Conservation (phyloP, 2,329 filamentous ascomycete species). For the Cercospora sp. region DNA sequence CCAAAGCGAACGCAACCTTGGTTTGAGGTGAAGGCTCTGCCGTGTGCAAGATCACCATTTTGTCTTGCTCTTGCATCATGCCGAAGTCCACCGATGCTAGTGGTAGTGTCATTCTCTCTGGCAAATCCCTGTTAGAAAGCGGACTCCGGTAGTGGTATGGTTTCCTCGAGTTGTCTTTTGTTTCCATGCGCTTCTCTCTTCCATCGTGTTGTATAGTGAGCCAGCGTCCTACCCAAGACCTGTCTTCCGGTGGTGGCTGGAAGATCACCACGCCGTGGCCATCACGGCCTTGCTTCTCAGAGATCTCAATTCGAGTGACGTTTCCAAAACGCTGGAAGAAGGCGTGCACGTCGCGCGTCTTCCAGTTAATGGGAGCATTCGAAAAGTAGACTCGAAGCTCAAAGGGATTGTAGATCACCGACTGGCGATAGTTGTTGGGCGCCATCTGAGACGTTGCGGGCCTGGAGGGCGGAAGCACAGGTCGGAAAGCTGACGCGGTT, state of each 20-base stretch:
- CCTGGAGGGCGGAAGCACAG: neutral
- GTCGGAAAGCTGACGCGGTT: too few relatives aligned
- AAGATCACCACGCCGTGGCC: slow-evolving; percentile 26
- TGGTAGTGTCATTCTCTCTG: slow-evolving; percentile 26
- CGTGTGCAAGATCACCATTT: slow-evolving; percentile 62
- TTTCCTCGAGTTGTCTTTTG: slow-evolving; percentile 10
- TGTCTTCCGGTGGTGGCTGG: slow-evolving; percentile 27
- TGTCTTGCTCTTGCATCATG: slow-evolving; percentile 53
- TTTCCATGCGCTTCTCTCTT: slow-evolving; percentile 5
- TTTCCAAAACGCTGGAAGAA: slow-evolving; percentile 22
- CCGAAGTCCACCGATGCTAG: slow-evolving; percentile 60
- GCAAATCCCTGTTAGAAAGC: slow-evolving; percentile 13
- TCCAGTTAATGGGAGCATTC: slow-evolving; percentile 26
- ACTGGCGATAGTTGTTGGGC: neutral
- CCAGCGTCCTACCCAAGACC: slow-evolving; percentile 22
- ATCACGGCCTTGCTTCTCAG: neutral
- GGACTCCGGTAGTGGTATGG: slow-evolving; percentile 14
- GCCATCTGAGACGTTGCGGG: neutral
- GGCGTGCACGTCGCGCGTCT: slow-evolving; percentile 29
- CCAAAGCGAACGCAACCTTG: slow-evolving; percentile 43
- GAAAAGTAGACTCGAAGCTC: slow-evolving; percentile 23
- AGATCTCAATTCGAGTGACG: slow-evolving; percentile 29
- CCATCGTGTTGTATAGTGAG: slow-evolving; percentile 12
- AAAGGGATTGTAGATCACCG: slow-evolving; percentile 12
- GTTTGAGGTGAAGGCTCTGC: slow-evolving; percentile 32